phyloP scores from a whole-genome alignment of 2,329 filamentous ascomycete species.

The Aspergillus ibericus region DNA sequence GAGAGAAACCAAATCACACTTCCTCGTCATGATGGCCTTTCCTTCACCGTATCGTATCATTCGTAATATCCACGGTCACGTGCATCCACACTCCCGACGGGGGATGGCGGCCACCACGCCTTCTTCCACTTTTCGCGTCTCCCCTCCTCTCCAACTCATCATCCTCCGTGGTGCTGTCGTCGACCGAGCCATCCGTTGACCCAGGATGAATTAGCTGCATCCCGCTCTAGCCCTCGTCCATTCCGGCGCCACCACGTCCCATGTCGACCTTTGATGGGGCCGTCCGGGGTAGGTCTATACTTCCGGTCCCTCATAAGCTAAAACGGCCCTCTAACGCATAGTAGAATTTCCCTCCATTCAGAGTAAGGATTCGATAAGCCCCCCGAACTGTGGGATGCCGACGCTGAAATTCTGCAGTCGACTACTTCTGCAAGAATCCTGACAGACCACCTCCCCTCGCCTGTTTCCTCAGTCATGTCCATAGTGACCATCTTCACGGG shows the following conservation, averaged over 20 bases:
- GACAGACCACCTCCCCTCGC: conserved; percentile 65
- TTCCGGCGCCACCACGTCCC: background rate
- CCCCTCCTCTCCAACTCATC: background rate
- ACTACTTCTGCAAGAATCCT: conserved; percentile 69
- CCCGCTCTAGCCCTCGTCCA: background rate
- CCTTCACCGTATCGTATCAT: background rate
- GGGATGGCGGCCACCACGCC: background rate
- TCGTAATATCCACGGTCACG: background rate
- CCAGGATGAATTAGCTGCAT: background rate
- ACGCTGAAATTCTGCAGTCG: conserved; percentile 55
- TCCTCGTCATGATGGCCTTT: background rate
- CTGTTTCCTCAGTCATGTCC: conserved; percentile 88
- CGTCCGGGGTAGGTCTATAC: conserved; percentile 46
- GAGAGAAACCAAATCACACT: background rate
- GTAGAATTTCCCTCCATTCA: conserved; percentile 76
- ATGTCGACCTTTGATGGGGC: conserved; percentile 80
- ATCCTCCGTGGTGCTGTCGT: background rate
- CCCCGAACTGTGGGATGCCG: conserved; percentile 12
- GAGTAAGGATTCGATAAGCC: conserved; percentile 45
- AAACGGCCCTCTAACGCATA: conserved; percentile 14
- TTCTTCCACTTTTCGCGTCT: background rate
- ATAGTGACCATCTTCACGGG: conserved; percentile 84
- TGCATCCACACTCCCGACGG: background rate
- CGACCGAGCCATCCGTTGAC: background rate
- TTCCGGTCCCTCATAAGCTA: background rate